Evolutionary conservation across 2,329 filamentous ascomycete species (phyloP), one percentile per base, ranked within the genome.

Genomic region (Cytospora piceicola): DNA sequence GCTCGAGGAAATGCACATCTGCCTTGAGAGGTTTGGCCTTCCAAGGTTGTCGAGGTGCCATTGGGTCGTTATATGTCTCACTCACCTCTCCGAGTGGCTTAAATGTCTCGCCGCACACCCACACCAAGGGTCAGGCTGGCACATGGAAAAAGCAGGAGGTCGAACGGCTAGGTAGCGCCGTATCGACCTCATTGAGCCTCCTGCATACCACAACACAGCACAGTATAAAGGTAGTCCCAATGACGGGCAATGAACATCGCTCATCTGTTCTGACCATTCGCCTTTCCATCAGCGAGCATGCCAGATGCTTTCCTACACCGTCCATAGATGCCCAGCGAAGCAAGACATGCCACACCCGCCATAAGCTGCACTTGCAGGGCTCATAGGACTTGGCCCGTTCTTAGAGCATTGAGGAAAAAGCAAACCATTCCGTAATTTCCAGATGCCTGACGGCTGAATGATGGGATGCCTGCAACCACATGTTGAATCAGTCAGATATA

Each of bases 31-130:
- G 58, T 61, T 46, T 56, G 54, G 58, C 55, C 17, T 54, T n/a
- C n/a, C n/a, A n/a, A n/a, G n/a, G n/a, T n/a, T 39, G 65, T 42
- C 53, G 55, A 27, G 52, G 52, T 63, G 52, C 46, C 39, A 32
- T 56, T 54, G 58, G 63, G 55, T 57, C 54, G 39, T 32, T 24
- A 22, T 51, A 4, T 67, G 66, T 67, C 66, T 67, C 29, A 60
- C 30, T 55, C 58, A 52, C 55, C 27, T 49, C 59, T 58, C 55
- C 64, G 66, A 67, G 59, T 67, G 66, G 63, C 61, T 62, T 42
- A 7, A 4, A 20, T 67, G 66, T 67, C 66, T 66, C 42, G 55
- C 42, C 52, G 53, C 39, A 55, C 24, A 30, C 58, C 51, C 53
- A 49, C 49, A 39, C 24, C 54, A 46, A 63, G 61, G 51, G 53